Base-by-base conservation (phyloP, 306 rosid genomes). In the Lathyrus sativus region DNA sequence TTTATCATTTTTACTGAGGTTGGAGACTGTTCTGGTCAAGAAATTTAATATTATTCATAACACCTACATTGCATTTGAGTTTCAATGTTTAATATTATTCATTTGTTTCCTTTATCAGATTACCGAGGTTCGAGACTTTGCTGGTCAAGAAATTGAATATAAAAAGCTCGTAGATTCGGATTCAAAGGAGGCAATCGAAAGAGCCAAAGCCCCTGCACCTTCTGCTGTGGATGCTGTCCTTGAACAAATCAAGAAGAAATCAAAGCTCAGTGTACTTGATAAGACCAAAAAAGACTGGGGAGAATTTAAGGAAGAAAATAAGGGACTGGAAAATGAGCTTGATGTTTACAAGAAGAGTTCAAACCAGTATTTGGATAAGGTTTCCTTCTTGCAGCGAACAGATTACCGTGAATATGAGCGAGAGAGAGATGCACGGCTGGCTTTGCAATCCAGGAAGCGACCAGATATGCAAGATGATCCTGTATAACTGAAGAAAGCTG, bases 261-360 rank as follows among this genome's bases (percentile, higher is more conserved):
- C 60, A 62, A 95, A 90, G 77, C 99, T 95, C 61, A 95, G 97
- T 79, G 99, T 95, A 56, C 90, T 95, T 41, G 99, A 90, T 80
- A 95, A 95, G 85, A 87, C 95, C 1, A 95, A 90, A 70, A 84
- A 81, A 80, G 99, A 95, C 74, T 95, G 99, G 99, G 99, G 99
- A 55, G 99, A 88, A 85, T 95, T 67, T 67, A 95, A 95, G 85
- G 99, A 81, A 53, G 99, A 93, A 76, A 86, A 82, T 42, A 87
- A 74, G 72, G 89, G 95, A 28, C 22, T 90, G 81, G 99, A 90
- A 62, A 85, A 79, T 0, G 95, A 95, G 79, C 86, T 95, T 83
- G 99, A 90, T 81, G 92, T 97, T 43, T 95, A 90, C 86, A 95
- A 95, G 79, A 95, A 88, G 88, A 95, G 99, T 80, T 90, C 97